Base-by-base conservation (phyloP, 352 stramenopile species). In the Discostella stelligera region DNA sequence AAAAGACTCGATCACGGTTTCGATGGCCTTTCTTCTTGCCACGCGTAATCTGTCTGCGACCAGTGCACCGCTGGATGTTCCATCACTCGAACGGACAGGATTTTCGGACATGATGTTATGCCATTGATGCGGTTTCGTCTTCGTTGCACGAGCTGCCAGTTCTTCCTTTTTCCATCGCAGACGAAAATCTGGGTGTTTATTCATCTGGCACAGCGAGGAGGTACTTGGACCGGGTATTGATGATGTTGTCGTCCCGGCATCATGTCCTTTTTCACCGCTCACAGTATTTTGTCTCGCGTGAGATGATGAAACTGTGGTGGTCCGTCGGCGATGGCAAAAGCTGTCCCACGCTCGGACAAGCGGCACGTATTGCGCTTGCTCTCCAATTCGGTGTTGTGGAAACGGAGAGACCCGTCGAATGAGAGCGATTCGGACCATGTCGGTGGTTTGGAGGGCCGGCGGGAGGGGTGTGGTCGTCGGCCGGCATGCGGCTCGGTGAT, bases 101-200 rank as follows among this genome's bases (percentile, higher is more conserved):
- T 66, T 66, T 53, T 66, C 39, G 9, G 52, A 54, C 58, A 53
- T 30, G 23, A 18, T 20, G 21, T 50, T 65, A n/a, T 41, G 32
- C 32, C 32, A 41, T 41, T 44, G 37, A 2, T 44, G 37, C 11
- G 13, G 3, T 44, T 44, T 14, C 27, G 20, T 55, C 6, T 55
- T 32, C 49, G 48, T 55, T 6, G 10, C 60, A 56, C 44, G 37
- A 46, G 25, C 7, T 55, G 23, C 46, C 10, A 62, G n/a, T 21
- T 25, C 58, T 20, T 59, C 14, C 41, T 55, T 75, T 27, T 46
- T 56, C 30, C 44, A 3, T n/a, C 59, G 56, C 44, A 75, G 25
- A 52, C 67, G 55, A 75, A 44, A 75, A 54, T 61, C 56, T 48
- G 56, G 67, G 30, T 74, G 66, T 32, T 68, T 66, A 59, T 67